These are phyloP conservation scores for Cetraspora pellucida DNA, from an alignment of 192 early-diverging fungal species.

Conservation along the genomic window DNA sequence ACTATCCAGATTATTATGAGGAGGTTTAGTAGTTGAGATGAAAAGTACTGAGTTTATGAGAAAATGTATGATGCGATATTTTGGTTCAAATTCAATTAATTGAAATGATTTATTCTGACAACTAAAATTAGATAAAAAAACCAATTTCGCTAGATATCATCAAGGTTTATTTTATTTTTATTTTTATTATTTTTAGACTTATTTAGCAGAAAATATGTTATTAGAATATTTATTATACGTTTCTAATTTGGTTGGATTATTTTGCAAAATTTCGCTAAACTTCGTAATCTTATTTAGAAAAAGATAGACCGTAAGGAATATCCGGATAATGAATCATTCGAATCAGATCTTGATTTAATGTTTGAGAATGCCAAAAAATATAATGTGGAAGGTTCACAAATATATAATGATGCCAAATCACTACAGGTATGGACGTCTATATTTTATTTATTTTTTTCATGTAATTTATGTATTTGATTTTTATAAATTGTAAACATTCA, in stretches of 20 bases:
- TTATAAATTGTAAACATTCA: conserved; percentile 1
- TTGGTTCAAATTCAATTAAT: neutral
- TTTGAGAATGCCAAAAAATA: conserved; percentile 92
- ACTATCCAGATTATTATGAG: conserved; percentile 92
- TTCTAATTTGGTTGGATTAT: too few species aligned
- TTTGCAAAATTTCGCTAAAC: too few species aligned
- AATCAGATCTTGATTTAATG: conserved; percentile 79
- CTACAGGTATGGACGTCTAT: conserved; percentile 44
- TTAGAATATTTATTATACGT: too few species aligned
- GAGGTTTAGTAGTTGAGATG: conserved; percentile 33
- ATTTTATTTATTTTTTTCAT: conserved; percentile 1
- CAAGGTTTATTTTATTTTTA: neutral
- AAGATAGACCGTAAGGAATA: conserved; percentile 68
- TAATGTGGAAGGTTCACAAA: conserved; percentile 82
- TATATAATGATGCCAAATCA: conserved; percentile 76
- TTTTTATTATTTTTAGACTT: neutral
- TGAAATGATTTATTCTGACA: neutral
- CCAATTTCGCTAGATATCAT: conserved; percentile 63
- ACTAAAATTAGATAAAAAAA: neutral
- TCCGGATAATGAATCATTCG: conserved; percentile 67
- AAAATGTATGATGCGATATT: too few species aligned
- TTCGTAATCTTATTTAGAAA: conserved; percentile 47
- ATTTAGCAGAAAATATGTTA: neutral
- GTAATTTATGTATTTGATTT: conserved; percentile 11
- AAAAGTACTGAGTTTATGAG: neutral